Percentiles rank a stretch among this genome's conserved stretches.
Conservation (phyloP, 1,139 yeast species). For the Magnusiomyces tetraspermus region DNA sequence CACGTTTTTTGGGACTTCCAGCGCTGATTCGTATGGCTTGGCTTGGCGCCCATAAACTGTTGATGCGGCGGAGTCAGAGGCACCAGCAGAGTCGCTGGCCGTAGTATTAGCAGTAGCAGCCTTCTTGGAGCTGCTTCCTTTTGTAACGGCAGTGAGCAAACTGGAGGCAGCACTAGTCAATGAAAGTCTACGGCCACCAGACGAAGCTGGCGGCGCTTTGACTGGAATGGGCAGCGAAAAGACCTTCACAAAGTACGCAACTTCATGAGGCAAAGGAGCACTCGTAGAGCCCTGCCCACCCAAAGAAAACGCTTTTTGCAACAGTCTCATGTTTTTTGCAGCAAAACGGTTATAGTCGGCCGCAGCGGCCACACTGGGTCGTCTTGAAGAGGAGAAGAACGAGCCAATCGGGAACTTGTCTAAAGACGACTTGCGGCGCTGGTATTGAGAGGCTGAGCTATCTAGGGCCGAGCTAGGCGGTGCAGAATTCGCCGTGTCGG, state of each 20-base stretch:
- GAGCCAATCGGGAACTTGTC: constrained; percentile 2
- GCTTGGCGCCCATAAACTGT: background rate
- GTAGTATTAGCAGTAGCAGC: too few relatives aligned
- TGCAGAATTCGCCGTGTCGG: too few relatives aligned
- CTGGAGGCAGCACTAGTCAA: background rate
- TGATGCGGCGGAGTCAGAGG: background rate
- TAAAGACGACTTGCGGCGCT: background rate
- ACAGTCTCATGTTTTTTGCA: background rate
- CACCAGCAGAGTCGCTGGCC: background rate
- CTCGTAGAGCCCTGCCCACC: background rate
- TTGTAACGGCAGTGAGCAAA: background rate
- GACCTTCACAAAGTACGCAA: background rate
- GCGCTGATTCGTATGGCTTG: background rate
- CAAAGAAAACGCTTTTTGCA: background rate
- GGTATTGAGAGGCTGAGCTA: too few relatives aligned
- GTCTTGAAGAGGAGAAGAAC: background rate
- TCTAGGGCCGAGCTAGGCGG: too few relatives aligned
- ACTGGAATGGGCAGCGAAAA: background rate
- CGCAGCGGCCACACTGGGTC: background rate
- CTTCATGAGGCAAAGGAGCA: background rate
- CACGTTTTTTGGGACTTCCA: background rate
- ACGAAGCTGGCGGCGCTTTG: too few relatives aligned
- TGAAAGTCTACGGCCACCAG: background rate
- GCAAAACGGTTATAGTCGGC: background rate
- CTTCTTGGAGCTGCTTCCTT: background rate